Percentiles rank a stretch among this genome's conserved stretches.
phyloP scores from a whole-genome alignment of 1,139 yeast genomes.

The Scheffersomyces stambukii region DNA sequence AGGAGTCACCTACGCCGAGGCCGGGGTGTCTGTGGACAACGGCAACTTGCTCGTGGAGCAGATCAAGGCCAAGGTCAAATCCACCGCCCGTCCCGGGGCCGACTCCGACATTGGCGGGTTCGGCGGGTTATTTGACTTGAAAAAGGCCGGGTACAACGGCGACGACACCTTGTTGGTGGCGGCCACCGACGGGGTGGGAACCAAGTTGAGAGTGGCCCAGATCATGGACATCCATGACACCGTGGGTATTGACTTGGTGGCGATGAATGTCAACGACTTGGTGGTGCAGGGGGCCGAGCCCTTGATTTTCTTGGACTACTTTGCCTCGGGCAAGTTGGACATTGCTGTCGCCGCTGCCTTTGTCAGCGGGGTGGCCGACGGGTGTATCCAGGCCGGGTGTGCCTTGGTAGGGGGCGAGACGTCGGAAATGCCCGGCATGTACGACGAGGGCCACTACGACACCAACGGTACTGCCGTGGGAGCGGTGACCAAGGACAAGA shows the following conservation, averaged over 20 bases:
- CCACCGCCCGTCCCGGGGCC: constrained; percentile 96
- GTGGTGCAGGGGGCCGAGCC: constrained; percentile 99
- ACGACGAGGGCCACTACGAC: constrained; percentile 91
- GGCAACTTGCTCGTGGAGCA: constrained; percentile 88
- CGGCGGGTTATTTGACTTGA: constrained; percentile 92
- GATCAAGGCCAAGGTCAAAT: constrained; percentile 85
- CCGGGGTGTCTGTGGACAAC: constrained; percentile 97
- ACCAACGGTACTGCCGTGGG: constrained; percentile 98
- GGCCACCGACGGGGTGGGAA: constrained; percentile 99
- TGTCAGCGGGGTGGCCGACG: constrained; percentile 94
- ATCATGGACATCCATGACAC: constrained; percentile 84
- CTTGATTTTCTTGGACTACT: constrained; percentile 89
- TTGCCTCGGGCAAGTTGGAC: constrained; percentile 91
- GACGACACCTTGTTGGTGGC: constrained; percentile 83
- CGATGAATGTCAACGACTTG: constrained; percentile 97
- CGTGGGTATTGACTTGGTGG: constrained; percentile 97
- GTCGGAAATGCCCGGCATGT: constrained; percentile 99
- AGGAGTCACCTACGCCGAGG: constrained; percentile 79
- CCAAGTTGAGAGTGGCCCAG: constrained; percentile 93
- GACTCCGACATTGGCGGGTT: constrained; percentile 98
- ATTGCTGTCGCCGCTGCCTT: constrained; percentile 80
- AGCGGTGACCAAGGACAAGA: constrained; percentile 79
- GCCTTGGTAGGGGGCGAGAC: constrained; percentile 99
- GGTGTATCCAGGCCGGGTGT: constrained; percentile 93
- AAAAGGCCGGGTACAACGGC: constrained; percentile 78